Base-by-base conservation (phyloP, 495 filamentous ascomycete genomes). In the Durotheca rogersii region DNA sequence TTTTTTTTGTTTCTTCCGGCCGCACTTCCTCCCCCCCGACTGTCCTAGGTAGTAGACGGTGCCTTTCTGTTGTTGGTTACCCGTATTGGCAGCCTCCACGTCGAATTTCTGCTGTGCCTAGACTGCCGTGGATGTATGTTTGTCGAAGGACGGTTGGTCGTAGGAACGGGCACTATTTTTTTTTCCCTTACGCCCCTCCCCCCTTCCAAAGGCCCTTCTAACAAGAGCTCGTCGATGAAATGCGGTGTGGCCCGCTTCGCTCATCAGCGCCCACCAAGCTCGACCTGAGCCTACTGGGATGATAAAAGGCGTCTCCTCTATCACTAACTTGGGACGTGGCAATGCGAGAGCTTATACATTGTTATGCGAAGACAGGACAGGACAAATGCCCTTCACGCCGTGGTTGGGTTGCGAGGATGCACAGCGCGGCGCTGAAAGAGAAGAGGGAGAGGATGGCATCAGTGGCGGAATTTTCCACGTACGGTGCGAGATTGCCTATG, bases 241-340 rank as follows among this genome's bases (percentile, higher is more conserved):
- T 52, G 33, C 23, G 42, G 40, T 17, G 50, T 17, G 9, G 29
- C 30, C 31, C 47, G 14, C 20, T 47, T 41, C n/a, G 29, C 18
- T 46, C 23, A 40, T 34, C 41, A 35, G 43, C 5, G 9, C 4
- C 23, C 10, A n/a, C n/a, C n/a, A n/a, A n/a, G n/a, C n/a, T n/a
- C n/a, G n/a, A n/a, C n/a, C n/a, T n/a, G n/a, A n/a, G n/a, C 29
- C 44, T 37, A 31, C 12, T 43, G n/a, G 44, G 42, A 55, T 43
- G 44, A 44, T 44, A 25, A 34, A 36, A 32, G 6, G 25, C 11
- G 27, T 23, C 12, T 16, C 11, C 27, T 23, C 9, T 17, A 12
- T n/a, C n/a, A n/a, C n/a, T n/a, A n/a, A n/a, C 11, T 37, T 31
- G 3, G 27, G 27, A 53, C 50, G 50, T 53, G 41, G 50, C 50